Evolutionary conservation across 106 monocot genomes (phyloP), one percentile per base, ranked within the genome.

Genomic region (Alisma plantagoaquatica): DNA sequence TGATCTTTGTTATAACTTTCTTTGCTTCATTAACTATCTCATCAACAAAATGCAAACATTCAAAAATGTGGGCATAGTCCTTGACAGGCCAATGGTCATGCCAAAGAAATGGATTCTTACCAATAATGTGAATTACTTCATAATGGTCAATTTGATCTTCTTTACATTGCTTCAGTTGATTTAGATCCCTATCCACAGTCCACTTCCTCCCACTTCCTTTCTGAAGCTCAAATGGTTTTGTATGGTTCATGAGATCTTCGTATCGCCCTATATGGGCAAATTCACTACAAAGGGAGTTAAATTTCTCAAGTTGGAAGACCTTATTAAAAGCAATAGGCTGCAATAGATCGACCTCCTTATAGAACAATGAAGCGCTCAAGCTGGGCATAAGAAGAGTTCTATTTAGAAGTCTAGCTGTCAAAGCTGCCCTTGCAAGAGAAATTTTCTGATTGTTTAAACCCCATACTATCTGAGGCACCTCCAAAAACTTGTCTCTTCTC

Each of bases 391-490:
- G 60, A 56, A 98, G 81, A 22, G 96, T 89, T 16, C 96, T 61
- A 38, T 89, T 85, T 31, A 98, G 45, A 10, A 85, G 70, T 41
- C 76, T 66, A 4, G 96, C 96, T 21, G 96, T 89, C 59, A 98
- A 57, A 38, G 66, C 73, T 31, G 88, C 84, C 69, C 96, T 78
- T 16, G 96, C 96, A 69, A 98, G 74, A 27, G 96, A 84, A 17
- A 98, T 98, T 57, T 98, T 98, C 66, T 98, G 96, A 61, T 89
- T 98, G 59, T 98, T 89, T 52, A 98, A 64, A n/a, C 96, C 96
- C 96, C 96, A 89, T n/a, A 82, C 73, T 52, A 98, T 98, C 62
- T 98, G 96, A 56, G 89, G 96, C 45, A 98, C 88, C 63, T 89
- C 84, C 53, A 98, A 62, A 27, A 76, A 98, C 43, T 98, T 98